phyloP scores from a whole-genome alignment of 1,284 basidiomycete genomes.

The Sutorius eximius region DNA sequence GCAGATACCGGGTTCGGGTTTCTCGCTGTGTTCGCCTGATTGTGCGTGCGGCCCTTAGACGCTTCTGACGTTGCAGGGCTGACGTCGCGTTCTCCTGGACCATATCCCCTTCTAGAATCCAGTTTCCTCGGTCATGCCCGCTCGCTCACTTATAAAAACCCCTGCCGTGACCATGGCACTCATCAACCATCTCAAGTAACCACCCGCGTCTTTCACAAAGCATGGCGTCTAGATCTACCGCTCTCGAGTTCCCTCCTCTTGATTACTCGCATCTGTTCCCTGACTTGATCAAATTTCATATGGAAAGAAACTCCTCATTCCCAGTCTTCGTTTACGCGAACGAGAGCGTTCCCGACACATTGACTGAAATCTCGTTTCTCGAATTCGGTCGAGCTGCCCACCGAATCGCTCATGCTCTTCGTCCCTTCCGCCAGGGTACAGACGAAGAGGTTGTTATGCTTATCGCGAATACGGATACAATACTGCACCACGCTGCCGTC shows the following conservation, averaged over 20 bases:
- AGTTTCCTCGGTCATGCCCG: background rate
- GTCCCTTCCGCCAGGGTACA: conserved; percentile 22
- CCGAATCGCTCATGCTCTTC: conserved; percentile 31
- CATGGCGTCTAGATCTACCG: conserved; percentile 8
- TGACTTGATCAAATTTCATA: conserved; percentile 33
- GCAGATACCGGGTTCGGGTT: background rate
- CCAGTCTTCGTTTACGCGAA: conserved; percentile 24
- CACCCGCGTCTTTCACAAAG: background rate
- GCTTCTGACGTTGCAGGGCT: background rate
- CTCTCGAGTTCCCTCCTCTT: conserved; percentile 23
- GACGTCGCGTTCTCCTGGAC: background rate
- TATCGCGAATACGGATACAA: conserved; percentile 37
- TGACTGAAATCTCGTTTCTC: conserved; percentile 26
- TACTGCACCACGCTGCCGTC: conserved; percentile 35
- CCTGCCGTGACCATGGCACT: background rate
- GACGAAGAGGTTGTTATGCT: conserved; percentile 36
- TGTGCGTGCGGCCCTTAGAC: background rate
- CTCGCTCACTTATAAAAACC: conserved; percentile 6
- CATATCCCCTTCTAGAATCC: background rate
- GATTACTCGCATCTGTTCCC: conserved; percentile 26
- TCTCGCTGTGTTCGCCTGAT: background rate
- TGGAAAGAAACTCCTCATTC: conserved; percentile 25
- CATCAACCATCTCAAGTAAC: background rate
- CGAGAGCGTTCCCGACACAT: conserved; percentile 7
- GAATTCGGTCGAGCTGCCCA: conserved; percentile 38